Base-by-base conservation (phyloP, 768 basidiomycete genomes). In the Kwoniella sp. region DNA sequence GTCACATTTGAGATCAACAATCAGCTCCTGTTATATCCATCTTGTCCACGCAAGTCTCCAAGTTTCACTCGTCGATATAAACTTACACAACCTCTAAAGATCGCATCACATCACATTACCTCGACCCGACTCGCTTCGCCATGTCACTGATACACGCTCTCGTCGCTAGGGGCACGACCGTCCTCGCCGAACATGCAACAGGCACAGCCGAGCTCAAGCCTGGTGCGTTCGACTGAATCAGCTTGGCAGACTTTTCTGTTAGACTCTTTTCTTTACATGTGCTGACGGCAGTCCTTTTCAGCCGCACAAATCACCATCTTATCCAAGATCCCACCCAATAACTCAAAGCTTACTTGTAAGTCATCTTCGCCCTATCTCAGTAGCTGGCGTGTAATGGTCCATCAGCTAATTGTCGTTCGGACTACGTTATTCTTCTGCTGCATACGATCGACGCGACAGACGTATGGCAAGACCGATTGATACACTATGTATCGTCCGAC, bases 241-340 rank as follows among this genome's bases (percentile, higher is more conserved):
- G n/a, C n/a, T n/a, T n/a, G n/a, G n/a, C n/a, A n/a, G n/a, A n/a
- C n/a, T n/a, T n/a, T n/a, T n/a, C n/a, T n/a, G n/a, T n/a, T n/a
- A n/a, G n/a, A 4, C 28, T 38, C 23, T 41, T 37, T 31, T 22
- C 17, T 30, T 13, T 31, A 38, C 50, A n/a, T 23, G 15, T 38
- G 26, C 60, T 61, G 51, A 61, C 20, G 28, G 13, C 25, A n/a
- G 15, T 62, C 17, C 17, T 11, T 29, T 22, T 28, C 48, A 80
- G 79, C 79, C 31, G 79, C 79, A 20, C 79, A 80, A 38, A 73
- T 77, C 29, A 92, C 89, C 0, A 96, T 98, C 70, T 84, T 99
- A 38, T 89, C 89, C 52, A 95, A 94, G 85, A 97, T 99, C 77
- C 93, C 95, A 0, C 93, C 92, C 2, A 92, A 92, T 77, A 87